Base-by-base conservation (phyloP, 2,329 filamentous ascomycete species). In the Stagonosporopsis vannaccii region DNA sequence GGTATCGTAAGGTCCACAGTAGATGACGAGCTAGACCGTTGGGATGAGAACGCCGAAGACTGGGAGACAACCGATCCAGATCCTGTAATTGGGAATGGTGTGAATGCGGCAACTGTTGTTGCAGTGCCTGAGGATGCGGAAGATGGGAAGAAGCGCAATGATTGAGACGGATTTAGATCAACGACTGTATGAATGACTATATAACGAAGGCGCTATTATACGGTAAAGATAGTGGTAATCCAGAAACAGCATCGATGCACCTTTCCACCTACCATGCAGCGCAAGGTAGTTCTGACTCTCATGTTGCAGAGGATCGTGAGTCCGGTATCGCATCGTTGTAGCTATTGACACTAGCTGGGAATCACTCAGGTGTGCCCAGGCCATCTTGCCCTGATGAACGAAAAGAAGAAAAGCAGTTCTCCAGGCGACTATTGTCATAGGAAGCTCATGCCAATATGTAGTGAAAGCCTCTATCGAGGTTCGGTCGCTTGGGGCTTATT, bases 21-120 rank as follows among this genome's bases (percentile, higher is more conserved):
- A 19, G 92, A 96, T 65, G 85, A 94, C 56, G 91, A 96, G 78
- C 84, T 97, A 7, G 93, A 97, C 71, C 92, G 94, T 65, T 97
- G 93, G 92, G 92, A 97, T 70, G 93, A 97, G 78, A 95, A 97
- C 75, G 84, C 80, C 1, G 85, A 86, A 56, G 85, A 87, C 66
- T 89, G 86, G 87, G 86, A 89, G 47, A 83, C 85, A 2, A 85
- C 86, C 26, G 85, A 79, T 37, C 72, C 70, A 6, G 71, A 68
- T 35, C 58, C 61, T 13, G 47, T 66, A 6, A 75, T 64, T 42
- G 58, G 65, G 7, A 68, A 68, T 40, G 59, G 66, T 22, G 53
- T 51, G 8, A 51, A 56, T 41, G 53, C 48, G 30, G 53, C 47
- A 5, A 48, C 53, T 5, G 67, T 69, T 56, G 68, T 61, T 37